These are phyloP conservation scores for Cutaneotrichosporon cutaneum DNA, from an alignment of 1,284 basidiomycete species.

Conservation along the genomic window DNA sequence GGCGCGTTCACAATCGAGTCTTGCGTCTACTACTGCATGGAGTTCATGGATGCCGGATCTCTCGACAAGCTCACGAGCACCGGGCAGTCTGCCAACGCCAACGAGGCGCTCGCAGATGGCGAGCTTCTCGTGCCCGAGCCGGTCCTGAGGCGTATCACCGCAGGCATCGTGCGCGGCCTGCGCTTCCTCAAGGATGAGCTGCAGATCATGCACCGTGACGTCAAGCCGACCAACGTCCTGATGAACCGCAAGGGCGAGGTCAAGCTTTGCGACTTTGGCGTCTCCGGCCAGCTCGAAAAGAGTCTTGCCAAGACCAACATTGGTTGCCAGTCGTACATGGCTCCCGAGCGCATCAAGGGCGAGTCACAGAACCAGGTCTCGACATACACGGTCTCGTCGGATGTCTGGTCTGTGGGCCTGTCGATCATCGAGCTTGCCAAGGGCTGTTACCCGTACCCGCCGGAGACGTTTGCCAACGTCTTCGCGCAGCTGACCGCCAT, in stretches of 20 bases:
- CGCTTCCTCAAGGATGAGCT: constrained; percentile 94
- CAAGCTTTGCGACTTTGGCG: constrained; percentile 97
- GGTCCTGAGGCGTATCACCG: constrained; percentile 80
- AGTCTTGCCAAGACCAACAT: constrained; percentile 97
- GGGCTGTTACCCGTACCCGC: constrained; percentile 94
- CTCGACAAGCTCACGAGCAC: constrained; percentile 77
- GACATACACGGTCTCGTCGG: constrained; percentile 94
- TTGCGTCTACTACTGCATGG: constrained; percentile 99
- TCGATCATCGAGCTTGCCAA: constrained; percentile 90
- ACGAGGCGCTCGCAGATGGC: constrained; percentile 19
- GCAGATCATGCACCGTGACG: constrained; percentile 90
- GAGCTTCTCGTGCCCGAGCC: constrained; percentile 66
- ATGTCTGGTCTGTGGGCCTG: constrained; percentile 97
- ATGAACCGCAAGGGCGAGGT: constrained; percentile 84
- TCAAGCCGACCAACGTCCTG: constrained; percentile 96
- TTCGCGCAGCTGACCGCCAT: constrained; percentile 96
- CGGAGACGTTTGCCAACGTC: constrained; percentile 96
- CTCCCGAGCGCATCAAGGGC: constrained; percentile 95
- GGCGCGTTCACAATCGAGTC: constrained; percentile 98
- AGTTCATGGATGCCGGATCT: constrained; percentile 96
- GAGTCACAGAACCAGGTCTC: constrained; percentile 81
- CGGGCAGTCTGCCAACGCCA: constrained; percentile 25
- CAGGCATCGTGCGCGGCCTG: constrained; percentile 82
- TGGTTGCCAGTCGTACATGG: constrained; percentile 98
- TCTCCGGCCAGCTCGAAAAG: constrained; percentile 95